Base-by-base conservation (phyloP, 495 filamentous ascomycete species). In the Aspergillus wentii region DNA sequence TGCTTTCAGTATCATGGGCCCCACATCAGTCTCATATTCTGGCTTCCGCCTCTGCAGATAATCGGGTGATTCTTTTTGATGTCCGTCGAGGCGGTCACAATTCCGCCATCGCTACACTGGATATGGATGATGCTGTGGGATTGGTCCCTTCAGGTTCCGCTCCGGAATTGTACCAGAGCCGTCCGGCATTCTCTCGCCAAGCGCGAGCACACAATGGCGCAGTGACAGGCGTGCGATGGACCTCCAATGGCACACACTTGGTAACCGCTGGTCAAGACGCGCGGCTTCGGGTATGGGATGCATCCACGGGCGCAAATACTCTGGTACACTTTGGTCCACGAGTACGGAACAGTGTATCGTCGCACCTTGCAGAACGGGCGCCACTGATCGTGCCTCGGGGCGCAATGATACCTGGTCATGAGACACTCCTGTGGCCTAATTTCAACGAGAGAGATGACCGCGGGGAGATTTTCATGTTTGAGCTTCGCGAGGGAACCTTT, bases 151-250 rank as follows among this genome's bases (percentile, higher is more conserved):
- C 61, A 42, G 38, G 32, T 28, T 36, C 38, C 41, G 51, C 49
- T 30, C 44, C 49, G 17, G 15, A 30, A 17, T 53, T 56, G 20
- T 61, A 57, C 41, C 36, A 58, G 35, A 57, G 57, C 32, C 59
- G 63, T 7, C 67, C 78, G 25, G 70, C 69, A 1, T 65, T 68
- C 32, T 71, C 69, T 1, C 68, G 56, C 20, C 57, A 65, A 33
- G 67, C 68, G 3, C 74, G 75, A 33, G 83, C 90, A 6, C 89
- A 95, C 49, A 65, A 66, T 14, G 87, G 83, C 0, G 72, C 85
- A 14, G 88, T 88, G 29, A 95, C 94, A 45, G 86, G 86, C 0
- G 67, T 94, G 10, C 71, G 80, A 0, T 96, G 86, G 88, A 87
- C 85, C 6, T 79, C 86, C 33, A 78, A 83, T 58, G 88, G 88